phyloP scores from a whole-genome alignment of 306 rosid genomes.

The Lotus japonicus region DNA sequence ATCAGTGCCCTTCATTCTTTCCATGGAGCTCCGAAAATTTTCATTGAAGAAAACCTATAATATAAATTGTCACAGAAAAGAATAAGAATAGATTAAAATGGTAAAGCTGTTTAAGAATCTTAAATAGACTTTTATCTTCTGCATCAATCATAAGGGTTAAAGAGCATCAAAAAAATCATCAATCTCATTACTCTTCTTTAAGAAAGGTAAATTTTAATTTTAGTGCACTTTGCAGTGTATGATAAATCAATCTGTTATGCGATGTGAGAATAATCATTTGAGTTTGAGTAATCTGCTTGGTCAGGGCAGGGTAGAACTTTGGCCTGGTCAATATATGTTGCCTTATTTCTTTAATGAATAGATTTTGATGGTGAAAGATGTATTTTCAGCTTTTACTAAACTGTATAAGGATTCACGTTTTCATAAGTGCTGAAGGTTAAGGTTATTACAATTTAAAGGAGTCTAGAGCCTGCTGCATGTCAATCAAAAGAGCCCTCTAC shows the following conservation, averaged over 20 bases:
- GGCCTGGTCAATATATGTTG: background rate
- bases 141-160: background rate
- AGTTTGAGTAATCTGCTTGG: background rate
- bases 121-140: background rate
- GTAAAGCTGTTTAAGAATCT: background rate
- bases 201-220: background rate
- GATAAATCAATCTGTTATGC: background rate
- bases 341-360: background rate
- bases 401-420: background rate
- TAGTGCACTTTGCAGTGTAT: background rate
- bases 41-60: conserved; percentile 34
- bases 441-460: background rate
- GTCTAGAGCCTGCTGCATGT: background rate
- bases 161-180: background rate
- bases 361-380: background rate
- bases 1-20: conserved; percentile 17
- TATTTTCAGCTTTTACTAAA: background rate
- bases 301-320: background rate
- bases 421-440: background rate
- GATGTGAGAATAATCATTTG: background rate
- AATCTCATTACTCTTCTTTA: background rate
- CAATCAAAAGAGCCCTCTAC: background rate
- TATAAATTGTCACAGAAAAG: conserved; percentile 1
- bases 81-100: background rate
- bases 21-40: conserved; percentile 27